Base-by-base conservation (phyloP, 1,284 basidiomycete species). In the Apiotrichum sp. region DNA sequence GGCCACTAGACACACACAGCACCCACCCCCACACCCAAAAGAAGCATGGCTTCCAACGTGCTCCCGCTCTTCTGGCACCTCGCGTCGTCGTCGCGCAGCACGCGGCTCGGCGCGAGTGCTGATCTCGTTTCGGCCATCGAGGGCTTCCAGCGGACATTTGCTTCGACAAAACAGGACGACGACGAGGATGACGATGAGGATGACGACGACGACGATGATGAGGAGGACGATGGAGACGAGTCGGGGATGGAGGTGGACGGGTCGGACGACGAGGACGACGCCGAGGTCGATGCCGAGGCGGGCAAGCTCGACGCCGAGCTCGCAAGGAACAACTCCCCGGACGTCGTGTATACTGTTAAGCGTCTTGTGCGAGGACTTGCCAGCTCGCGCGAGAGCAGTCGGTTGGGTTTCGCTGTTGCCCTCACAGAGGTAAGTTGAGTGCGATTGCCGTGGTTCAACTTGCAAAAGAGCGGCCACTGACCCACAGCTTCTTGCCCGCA, bases 31-130 rank as follows among this genome's bases (percentile, higher is more conserved):
- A 22, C 33, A 29, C 10, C 31, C 8, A 11, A 46, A 46, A 46
- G n/a, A 34, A 7, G 38, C 16, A 61, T 58, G 70, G 61, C 73
- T n/a, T 70, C 73, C 35, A 77, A 77, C 65, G 72, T 77, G 45
- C 83, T 97, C 53, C 87, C 89, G 39, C 82, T 96, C 48, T 97
- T 93, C 81, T 97, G 93, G 93, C 81, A 92, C 73, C 80, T 97
- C 47, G 92, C 93, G n/a, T 90, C 88, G 3, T 79, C 83, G 3
- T 84, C 83, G 39, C 88, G 85, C 73, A 83, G 86, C 55, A 86
- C 89, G 56, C 85, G 93, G 5, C 70, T 97, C 36, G 83, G 86
- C 66, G 89, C 93, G 7, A 93, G 93, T 0, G 84, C 88, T 42
- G 87, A 91, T 71, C 86, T 98, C 39, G 77, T 97, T 58, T 77